phyloP scores from a whole-genome alignment of 805 yeast species.

The Spathaspora girioi region DNA sequence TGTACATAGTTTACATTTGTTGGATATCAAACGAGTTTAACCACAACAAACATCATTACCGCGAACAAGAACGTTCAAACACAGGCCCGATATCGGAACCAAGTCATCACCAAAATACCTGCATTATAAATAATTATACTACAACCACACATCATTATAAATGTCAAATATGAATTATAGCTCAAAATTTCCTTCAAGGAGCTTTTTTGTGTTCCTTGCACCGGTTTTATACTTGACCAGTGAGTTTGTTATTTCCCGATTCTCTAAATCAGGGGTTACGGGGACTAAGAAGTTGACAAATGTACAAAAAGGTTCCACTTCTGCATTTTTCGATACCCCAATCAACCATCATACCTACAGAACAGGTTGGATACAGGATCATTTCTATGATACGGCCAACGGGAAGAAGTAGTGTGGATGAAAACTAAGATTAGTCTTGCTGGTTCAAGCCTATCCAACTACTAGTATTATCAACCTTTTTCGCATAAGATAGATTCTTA shows the following conservation, averaged over 20 bases:
- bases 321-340: constrained; percentile 1
- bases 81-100: neutral
- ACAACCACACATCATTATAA: too few relatives aligned
- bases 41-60: too few relatives aligned
- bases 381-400: neutral
- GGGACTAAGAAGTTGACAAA: constrained; percentile 8
- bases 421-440: neutral
- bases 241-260: constrained; percentile 20
- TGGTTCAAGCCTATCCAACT: neutral
- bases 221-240: constrained; percentile 25
- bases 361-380: constrained; percentile 7
- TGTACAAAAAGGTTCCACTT: neutral
- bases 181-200: neutral
- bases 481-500: neutral
- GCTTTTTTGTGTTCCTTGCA: constrained; percentile 12
- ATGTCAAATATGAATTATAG: neutral
- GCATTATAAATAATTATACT: neutral
- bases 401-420: neutral
- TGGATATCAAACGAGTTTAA: neutral
- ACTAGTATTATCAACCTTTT: neutral
- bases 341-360: constrained; percentile 4
- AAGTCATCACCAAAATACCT: neutral
- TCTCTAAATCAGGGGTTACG: constrained; percentile 10
- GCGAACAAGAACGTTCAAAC: neutral
- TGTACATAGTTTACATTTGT: neutral